Evolutionary conservation across 2,329 filamentous ascomycete species (phyloP).

Genomic region (Lachnellula occidentalis): DNA sequence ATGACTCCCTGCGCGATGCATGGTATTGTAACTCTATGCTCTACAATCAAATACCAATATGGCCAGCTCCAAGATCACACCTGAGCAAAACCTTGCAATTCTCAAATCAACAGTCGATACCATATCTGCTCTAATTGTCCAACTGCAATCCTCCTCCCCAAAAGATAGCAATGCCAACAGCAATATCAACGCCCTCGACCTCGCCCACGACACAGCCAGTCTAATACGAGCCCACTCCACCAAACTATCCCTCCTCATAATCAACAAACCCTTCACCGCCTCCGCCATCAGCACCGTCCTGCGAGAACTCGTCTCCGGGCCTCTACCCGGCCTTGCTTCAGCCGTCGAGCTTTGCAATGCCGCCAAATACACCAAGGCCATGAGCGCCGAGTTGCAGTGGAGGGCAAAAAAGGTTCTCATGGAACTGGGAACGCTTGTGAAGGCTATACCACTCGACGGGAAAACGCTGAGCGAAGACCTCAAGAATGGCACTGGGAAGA

Average conservation of each 20-base stretch:
- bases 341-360: conserved; percentile 61
- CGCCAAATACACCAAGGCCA: conserved; percentile 54
- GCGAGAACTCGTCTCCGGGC: conserved; percentile 62
- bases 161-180: conserved; percentile 2
- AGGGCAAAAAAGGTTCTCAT: conserved; percentile 54
- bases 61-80: conserved; percentile 13
- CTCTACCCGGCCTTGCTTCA: conserved; percentile 70
- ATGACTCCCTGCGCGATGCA: not conserved
- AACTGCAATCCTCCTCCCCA: conserved; percentile 20
- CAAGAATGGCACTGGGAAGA: conserved; percentile 37
- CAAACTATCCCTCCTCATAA: conserved; percentile 79
- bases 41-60: not conserved
- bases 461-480: conserved; percentile 43
- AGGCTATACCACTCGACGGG: conserved; percentile 54
- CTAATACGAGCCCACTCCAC: conserved; percentile 79
- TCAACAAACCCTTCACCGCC: conserved; percentile 81
- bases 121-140: conserved; percentile 19
- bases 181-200: conserved; percentile 52
- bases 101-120: conserved; percentile 24
- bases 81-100: conserved; percentile 15
- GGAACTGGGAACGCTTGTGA: conserved; percentile 57
- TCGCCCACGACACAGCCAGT: conserved; percentile 66
- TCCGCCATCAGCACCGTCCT: conserved; percentile 68
- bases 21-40: not conserved
- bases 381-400: conserved; percentile 58